Evolutionary conservation across 2,329 filamentous ascomycete genomes (phyloP).

Genomic region (Sclerotinia subarctica): DNA sequence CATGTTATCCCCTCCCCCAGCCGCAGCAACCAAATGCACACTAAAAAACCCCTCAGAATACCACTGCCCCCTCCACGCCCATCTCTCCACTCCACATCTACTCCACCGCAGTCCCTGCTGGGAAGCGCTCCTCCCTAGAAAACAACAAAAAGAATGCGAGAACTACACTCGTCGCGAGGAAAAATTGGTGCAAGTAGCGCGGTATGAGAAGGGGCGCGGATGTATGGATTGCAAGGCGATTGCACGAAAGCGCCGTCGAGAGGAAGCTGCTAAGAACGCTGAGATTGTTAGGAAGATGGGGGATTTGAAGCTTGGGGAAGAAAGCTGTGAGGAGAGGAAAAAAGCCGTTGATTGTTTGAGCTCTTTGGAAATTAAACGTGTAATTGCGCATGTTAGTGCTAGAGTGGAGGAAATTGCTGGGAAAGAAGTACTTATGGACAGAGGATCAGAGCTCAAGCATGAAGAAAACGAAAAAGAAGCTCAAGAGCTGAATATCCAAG

Average conservation of each 20-base stretch:
- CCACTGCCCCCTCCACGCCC: neutral
- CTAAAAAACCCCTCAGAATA: neutral
- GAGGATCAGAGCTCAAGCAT: neutral
- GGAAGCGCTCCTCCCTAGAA: neutral
- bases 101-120: neutral
- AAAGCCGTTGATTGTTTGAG: neutral
- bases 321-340: neutral
- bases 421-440: neutral
- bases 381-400: neutral
- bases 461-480: neutral
- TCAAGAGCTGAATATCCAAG: neutral
- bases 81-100: neutral
- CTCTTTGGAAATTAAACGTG: neutral
- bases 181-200: neutral
- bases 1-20: too few species aligned
- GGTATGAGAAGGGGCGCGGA: neutral
- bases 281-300: neutral
- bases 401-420: neutral
- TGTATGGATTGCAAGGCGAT: neutral
- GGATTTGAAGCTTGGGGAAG: neutral
- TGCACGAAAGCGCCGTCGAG: fast-evolving
- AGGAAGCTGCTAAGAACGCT: fast-evolving
- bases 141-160: neutral
- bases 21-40: neutral
- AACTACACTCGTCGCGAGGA: neutral